Evolutionary conservation across 2,329 filamentous ascomycete genomes (phyloP).

Genomic region (Diaporthe destruens): DNA sequence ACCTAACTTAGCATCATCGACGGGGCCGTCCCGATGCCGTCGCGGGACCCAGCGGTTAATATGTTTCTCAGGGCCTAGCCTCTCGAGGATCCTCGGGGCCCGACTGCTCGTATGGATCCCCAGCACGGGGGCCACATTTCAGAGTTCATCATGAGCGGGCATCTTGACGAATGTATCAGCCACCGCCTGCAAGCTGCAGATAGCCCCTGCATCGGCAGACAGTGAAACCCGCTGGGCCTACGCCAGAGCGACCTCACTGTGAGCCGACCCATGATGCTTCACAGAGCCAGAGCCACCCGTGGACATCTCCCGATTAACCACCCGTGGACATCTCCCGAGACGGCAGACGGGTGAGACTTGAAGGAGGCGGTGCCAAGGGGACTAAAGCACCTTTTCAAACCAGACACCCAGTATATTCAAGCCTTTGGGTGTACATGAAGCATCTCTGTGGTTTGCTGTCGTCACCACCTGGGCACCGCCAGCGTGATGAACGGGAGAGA

Average conservation of each 20-base stretch:
- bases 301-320: too few species aligned
- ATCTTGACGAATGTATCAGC: slow-evolving; percentile 12
- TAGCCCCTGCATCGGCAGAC: slow-evolving; percentile 11
- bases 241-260: not conserved
- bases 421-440: not conserved
- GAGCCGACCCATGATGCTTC: not conserved
- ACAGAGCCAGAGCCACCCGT: too few species aligned
- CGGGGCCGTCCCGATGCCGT: not conserved
- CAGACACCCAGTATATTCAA: not conserved
- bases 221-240: slow-evolving; percentile 15
- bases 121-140: slow-evolving; percentile 21
- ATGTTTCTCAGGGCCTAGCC: slow-evolving; percentile 5
- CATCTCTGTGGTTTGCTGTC: not conserved
- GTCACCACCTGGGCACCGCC: too few species aligned
- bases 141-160: not conserved
- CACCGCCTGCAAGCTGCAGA: not conserved
- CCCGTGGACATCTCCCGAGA: too few species aligned
- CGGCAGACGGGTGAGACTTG: not conserved
- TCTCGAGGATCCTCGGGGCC: not conserved
- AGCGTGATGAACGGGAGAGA: not conserved
- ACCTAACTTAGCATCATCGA: not conserved
- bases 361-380: not conserved
- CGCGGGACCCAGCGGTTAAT: slow-evolving; percentile 24
- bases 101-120: not conserved
- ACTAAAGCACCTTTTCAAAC: not conserved